phyloP scores from a whole-genome alignment of 1,284 basidiomycete genomes.

The Microbotryomycetes sp. region DNA sequence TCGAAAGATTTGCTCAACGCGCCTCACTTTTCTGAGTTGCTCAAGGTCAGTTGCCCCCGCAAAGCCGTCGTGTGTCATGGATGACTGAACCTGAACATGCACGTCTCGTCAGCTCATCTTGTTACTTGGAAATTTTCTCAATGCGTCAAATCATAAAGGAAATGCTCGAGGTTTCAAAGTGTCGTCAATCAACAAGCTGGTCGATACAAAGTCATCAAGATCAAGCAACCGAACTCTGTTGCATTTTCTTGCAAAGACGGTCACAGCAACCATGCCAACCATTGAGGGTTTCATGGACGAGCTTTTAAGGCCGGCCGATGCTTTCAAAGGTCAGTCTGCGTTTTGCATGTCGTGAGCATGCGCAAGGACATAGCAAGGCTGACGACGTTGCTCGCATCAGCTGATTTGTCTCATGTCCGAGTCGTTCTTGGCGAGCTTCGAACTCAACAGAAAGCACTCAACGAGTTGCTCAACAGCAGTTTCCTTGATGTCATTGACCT shows the following conservation, averaged over 20 bases:
- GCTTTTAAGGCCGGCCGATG: conserved; percentile 79
- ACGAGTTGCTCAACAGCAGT: conserved; percentile 65
- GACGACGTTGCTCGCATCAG: background rate
- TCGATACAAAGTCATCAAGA: conserved; percentile 84
- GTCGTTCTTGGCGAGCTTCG: conserved; percentile 61
- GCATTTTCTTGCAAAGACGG: conserved; percentile 88
- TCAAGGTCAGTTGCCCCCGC: conserved; percentile 59
- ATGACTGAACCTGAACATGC: no score
- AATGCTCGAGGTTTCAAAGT: conserved; percentile 96
- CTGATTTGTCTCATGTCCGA: conserved; percentile 22
- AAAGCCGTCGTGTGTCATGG: no score
- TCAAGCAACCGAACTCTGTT: conserved; percentile 85
- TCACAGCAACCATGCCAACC: conserved; percentile 77
- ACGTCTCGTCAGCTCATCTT: conserved; percentile 86
- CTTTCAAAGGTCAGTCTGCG: conserved; percentile 67
- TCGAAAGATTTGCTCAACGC: conserved; percentile 69
- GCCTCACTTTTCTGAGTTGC: conserved; percentile 74
- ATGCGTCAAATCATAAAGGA: conserved; percentile 91
- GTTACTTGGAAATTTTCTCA: conserved; percentile 96
- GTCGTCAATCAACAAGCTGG: conserved; percentile 97
- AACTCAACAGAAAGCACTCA: conserved; percentile 52
- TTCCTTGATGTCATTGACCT: conserved; percentile 58
- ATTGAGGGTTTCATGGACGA: conserved; percentile 87
- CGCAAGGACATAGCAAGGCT: background rate
- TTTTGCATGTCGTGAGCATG: no score